A percentile compares a stretch with the other conserved stretches of the same genome.
phyloP scores from a whole-genome alignment of 2,329 filamentous ascomycete genomes.

The Verticillium isaacii region DNA sequence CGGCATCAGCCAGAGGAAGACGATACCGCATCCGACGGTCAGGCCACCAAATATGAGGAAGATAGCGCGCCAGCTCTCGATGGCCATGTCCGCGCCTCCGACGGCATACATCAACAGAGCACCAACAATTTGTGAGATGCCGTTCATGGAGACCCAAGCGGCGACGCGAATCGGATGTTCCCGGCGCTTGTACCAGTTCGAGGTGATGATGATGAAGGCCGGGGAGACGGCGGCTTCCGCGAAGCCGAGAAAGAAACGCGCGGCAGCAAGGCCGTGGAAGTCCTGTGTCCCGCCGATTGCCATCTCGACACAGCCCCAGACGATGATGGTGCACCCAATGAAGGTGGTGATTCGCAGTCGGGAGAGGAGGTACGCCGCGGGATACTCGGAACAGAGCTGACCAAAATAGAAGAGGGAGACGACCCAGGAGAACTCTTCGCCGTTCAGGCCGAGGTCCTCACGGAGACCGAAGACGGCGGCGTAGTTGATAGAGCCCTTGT shows the following conservation, averaged over 20 bases:
- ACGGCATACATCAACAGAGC: slow-evolving; percentile 52
- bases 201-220: slow-evolving; percentile 40
- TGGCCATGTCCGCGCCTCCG: slow-evolving; percentile 39
- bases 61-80: slow-evolving; percentile 41
- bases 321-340: slow-evolving; percentile 37
- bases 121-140: slow-evolving; percentile 51
- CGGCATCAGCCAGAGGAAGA: slow-evolving; percentile 57
- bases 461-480: slow-evolving; percentile 50
- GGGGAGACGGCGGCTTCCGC: slow-evolving; percentile 27
- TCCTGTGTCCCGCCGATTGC: slow-evolving; percentile 18
- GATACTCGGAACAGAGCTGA: slow-evolving; percentile 56
- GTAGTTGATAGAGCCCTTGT: slow-evolving; percentile 25
- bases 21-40: slow-evolving; percentile 51
- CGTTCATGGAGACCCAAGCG: slow-evolving; percentile 57
- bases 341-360: slow-evolving; percentile 9
- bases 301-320: slow-evolving; percentile 41
- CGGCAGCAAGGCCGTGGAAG: slow-evolving; percentile 12
- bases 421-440: slow-evolving; percentile 52
- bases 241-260: slow-evolving; percentile 16
- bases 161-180: slow-evolving; percentile 61
- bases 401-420: slow-evolving; percentile 55
- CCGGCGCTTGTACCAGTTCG: slow-evolving; percentile 40
- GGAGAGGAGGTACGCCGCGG: slow-evolving; percentile 50
- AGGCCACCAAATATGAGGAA: slow-evolving; percentile 59
- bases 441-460: slow-evolving; percentile 42